Evolutionary conservation across 2,329 filamentous ascomycete species (phyloP).

Genomic region (Penicillium digitatum): DNA sequence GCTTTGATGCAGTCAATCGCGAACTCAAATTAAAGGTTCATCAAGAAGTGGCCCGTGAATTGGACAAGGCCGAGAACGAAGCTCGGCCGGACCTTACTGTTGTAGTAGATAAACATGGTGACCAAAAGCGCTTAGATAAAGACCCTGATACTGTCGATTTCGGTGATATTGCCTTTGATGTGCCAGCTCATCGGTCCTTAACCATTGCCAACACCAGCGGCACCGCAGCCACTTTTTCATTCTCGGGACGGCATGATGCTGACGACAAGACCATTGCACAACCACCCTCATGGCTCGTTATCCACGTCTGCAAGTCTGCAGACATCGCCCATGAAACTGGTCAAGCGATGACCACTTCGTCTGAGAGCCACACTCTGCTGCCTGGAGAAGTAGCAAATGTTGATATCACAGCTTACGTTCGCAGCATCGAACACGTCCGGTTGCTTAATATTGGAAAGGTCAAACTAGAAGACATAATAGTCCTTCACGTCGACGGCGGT

Average conservation of each 20-base stretch:
- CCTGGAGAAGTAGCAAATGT: slow-evolving; percentile 79
- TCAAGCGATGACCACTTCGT: slow-evolving; percentile 24
- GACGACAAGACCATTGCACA: slow-evolving; percentile 41
- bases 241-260: slow-evolving; percentile 66
- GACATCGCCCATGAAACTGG: slow-evolving; percentile 32
- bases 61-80: slow-evolving; percentile 91
- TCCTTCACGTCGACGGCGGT: slow-evolving; percentile 77
- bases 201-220: slow-evolving; percentile 91
- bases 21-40: slow-evolving; percentile 80
- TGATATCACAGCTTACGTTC: slow-evolving; percentile 64
- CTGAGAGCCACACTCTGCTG: slow-evolving; percentile 61
- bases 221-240: slow-evolving; percentile 72
- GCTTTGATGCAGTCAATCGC: slow-evolving; percentile 81
- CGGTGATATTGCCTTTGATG: slow-evolving; percentile 67
- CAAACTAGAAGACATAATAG: slow-evolving; percentile 77
- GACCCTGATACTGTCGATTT: slow-evolving; percentile 66
- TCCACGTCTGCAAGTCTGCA: slow-evolving; percentile 58
- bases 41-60: slow-evolving; percentile 77
- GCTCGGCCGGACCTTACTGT: slow-evolving; percentile 76
- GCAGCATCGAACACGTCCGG: slow-evolving; percentile 60
- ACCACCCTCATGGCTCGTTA: slow-evolving; percentile 65
- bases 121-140: slow-evolving; percentile 31
- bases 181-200: slow-evolving; percentile 61
- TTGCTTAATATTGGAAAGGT: slow-evolving; percentile 65
- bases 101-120: slow-evolving; percentile 62